phyloP scores from a whole-genome alignment of 495 filamentous ascomycete species.

The Penicillium dipodomyicola region DNA sequence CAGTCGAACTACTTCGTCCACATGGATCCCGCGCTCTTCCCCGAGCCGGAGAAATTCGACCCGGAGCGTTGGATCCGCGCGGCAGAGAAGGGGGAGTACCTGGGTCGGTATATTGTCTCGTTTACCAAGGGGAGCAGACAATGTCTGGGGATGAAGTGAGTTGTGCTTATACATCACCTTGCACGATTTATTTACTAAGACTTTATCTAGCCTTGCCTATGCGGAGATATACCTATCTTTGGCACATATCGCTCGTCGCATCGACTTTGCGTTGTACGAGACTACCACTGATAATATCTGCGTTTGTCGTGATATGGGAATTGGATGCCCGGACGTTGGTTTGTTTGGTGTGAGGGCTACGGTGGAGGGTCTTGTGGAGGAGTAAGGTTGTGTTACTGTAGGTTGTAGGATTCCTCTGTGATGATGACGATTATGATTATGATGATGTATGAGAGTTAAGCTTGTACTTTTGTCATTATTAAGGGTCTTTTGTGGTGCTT shows the following conservation, averaged over 20 bases:
- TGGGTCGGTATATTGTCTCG: constrained; percentile 38
- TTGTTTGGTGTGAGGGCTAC: constrained; percentile 23
- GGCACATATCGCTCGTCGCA: constrained; percentile 36
- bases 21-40: constrained; percentile 46
- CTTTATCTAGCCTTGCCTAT: constrained; percentile 35
- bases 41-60: constrained; percentile 42
- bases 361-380: constrained; percentile 15
- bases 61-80: constrained; percentile 51
- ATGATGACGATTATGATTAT: not conserved
- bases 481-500: not conserved
- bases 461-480: not conserved
- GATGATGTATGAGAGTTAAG: not conserved
- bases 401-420: not conserved
- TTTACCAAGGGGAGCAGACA: constrained; percentile 46
- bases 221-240: constrained; percentile 39
- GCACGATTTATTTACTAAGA: not conserved
- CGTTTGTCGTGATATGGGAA: constrained; percentile 24
- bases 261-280: constrained; percentile 39
- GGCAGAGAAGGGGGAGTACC: constrained; percentile 17
- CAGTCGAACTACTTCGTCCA: constrained; percentile 50
- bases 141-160: constrained; percentile 50
- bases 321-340: constrained; percentile 20
- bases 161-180: not conserved
- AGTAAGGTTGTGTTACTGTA: constrained; percentile 7
- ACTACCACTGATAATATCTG: constrained; percentile 36